A percentile compares a stretch with the other conserved stretches of the same genome.
Conservation (phyloP, 176 grass and related monocot genomes). For the Poa pratensis region DNA sequence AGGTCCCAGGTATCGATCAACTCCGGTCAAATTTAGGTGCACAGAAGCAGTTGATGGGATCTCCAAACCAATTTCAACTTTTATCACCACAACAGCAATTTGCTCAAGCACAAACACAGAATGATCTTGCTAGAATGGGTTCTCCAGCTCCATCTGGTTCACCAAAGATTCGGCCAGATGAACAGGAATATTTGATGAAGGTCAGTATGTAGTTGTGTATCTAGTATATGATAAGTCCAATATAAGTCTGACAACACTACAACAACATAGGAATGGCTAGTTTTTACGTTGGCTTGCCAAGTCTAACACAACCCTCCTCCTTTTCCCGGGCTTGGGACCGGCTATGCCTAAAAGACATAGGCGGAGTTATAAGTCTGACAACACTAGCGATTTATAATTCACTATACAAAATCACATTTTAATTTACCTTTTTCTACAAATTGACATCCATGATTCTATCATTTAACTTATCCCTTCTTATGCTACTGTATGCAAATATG, state of each 20-base stretch:
- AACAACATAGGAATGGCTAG: too few relatives aligned
- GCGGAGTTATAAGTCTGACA: background rate
- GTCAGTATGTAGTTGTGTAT: constrained; percentile 22
- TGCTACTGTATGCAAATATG: background rate
- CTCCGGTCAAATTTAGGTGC: constrained; percentile 76
- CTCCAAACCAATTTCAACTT: constrained; percentile 91
- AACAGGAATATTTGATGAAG: constrained; percentile 69
- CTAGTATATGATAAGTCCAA: background rate
- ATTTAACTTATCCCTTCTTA: background rate
- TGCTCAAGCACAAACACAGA: constrained; percentile 83
- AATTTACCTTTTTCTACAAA: constrained; percentile 27
- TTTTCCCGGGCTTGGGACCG: too few relatives aligned
- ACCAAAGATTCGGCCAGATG: constrained; percentile 73
- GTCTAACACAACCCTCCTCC: too few relatives aligned
- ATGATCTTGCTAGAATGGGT: constrained; percentile 72
- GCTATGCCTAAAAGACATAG: too few relatives aligned
- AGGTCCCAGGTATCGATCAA: constrained; percentile 87
- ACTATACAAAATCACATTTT: background rate
- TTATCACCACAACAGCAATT: constrained; percentile 84
- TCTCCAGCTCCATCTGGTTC: constrained; percentile 81
- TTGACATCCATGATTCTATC: background rate
- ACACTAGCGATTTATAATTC: background rate
- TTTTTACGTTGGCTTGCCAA: too few relatives aligned
- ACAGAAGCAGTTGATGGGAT: constrained; percentile 79
- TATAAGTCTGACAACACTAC: background rate